Base-by-base conservation (phyloP, 306 rosid genomes). In the Dalbergia oliveri region DNA sequence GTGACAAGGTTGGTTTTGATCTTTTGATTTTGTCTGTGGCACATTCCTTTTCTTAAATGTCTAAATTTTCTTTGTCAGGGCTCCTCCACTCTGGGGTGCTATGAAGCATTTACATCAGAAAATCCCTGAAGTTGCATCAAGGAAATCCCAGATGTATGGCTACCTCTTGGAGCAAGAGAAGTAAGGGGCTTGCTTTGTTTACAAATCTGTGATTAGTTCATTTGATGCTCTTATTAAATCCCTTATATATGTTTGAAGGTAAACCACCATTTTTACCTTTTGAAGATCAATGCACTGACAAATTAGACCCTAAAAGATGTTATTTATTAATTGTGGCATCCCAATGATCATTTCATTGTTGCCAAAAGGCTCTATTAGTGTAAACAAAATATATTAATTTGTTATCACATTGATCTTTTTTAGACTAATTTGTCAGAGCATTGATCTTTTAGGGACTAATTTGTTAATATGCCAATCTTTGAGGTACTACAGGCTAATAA, bases 81-180 rank as follows among this genome's bases (percentile, higher is more conserved):
- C 92, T 85, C 89, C 99, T 81, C 99, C 99, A 44, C 87, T 75
- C 3, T 90, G 94, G 97, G 99, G 99, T 69, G 93, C 87, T 41
- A 93, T 93, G 97, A 91, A 87, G 81, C 90, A 81, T 84, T 82
- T 93, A 80, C 85, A 82, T 73, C 97, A 90, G 83, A 95, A 95
- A 83, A 88, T 95, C 62, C 98, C 97, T 66, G 97, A 93, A 88
- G 92, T 93, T 80, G 97, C 99, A 72, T 81, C 97, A 73, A 87
- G 92, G 88, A 93, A 91, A 84, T 91, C 90, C 13, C 97, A 91
- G 83, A 91, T 88, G 96, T 89, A 95, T 82, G 93, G 94, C 77
- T 85, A 84, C 85, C 96, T 95, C 66, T 86, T 92, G 82, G 96
- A 95, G 83, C 90, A 89, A 89, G 94, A 93, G 62, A 93, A 88